A percentile compares a stretch with the other conserved stretches of the same genome.
phyloP scores from a whole-genome alignment of 306 rosid species.

The peach (Prunus persica) region Prunus_persica_NCBIv2 NC_034010.1:28178001-28178500 shows the following conservation, averaged over 20 bases:
- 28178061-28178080: too few relatives aligned
- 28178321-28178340: conserved; percentile 13
- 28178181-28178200: background rate
- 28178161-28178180: background rate
- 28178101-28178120: too few relatives aligned
- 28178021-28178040: too few relatives aligned
- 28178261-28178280: conserved; percentile 11
- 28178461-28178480: conserved; percentile 17
- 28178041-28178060: too few relatives aligned
- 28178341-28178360: background rate
- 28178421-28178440: background rate
- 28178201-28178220: conserved; percentile 14
- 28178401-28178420: background rate
- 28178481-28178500: conserved; percentile 14
- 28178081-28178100: too few relatives aligned
- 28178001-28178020: too few relatives aligned
- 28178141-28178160: background rate
- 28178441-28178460: conserved; percentile 3
- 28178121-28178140: too few relatives aligned
- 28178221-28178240: conserved; percentile 21
- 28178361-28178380: conserved; percentile 23
- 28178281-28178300: conserved; percentile 11
- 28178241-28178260: conserved; percentile 7
- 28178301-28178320: conserved; percentile 17
- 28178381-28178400: background rate